Percentiles rank a stretch among this genome's conserved stretches.
These are phyloP conservation scores for Nephelium lappaceum DNA, from an alignment of 345 rosid species.

Conservation along the genomic window DNA sequence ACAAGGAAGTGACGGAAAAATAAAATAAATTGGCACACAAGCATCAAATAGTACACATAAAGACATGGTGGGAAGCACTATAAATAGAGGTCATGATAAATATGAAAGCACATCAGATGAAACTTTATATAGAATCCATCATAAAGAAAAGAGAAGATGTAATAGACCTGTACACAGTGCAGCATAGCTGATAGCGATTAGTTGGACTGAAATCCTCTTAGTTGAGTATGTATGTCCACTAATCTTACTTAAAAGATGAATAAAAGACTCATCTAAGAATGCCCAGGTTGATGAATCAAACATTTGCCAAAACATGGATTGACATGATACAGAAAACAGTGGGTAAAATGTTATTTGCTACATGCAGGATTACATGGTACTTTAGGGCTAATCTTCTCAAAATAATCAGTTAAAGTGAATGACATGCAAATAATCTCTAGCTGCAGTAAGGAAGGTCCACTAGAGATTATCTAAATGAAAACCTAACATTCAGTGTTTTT, in stretches of 20 bases:
- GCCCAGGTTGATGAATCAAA: background rate
- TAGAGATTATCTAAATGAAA: background rate
- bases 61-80: background rate
- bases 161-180: background rate
- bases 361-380: background rate
- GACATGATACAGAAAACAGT: background rate
- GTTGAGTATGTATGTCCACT: background rate
- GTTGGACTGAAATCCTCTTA: background rate
- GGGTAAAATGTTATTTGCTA: background rate
- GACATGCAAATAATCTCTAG: background rate
- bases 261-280: background rate
- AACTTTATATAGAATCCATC: background rate
- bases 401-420: background rate
- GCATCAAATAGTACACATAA: background rate
- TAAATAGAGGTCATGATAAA: background rate
- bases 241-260: background rate
- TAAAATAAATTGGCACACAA: background rate
- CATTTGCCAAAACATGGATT: background rate
- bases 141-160: background rate
- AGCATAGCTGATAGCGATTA: constrained; percentile 1
- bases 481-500: background rate
- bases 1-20: constrained; percentile 9
- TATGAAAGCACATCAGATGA: background rate
- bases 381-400: background rate
- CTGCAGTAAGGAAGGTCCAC: background rate